Conservation (phyloP, 371 early-diverging fungal species). For the Mucor mucedo region DNA sequence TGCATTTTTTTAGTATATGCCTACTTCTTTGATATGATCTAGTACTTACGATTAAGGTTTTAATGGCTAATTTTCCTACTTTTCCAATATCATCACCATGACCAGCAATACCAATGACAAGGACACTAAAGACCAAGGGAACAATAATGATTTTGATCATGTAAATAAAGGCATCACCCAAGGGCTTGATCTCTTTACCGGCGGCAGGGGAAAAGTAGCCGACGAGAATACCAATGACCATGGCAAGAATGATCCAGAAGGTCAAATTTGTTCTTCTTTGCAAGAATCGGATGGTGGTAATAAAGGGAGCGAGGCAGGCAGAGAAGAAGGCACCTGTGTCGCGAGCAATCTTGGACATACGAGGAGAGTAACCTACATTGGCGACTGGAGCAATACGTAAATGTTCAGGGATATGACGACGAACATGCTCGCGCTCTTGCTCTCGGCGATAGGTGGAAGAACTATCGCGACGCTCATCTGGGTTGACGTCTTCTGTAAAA, state of each 20-base stretch:
- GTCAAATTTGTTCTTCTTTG: conserved; percentile 55
- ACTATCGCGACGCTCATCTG: not conserved
- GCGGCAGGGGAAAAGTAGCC: conserved; percentile 63
- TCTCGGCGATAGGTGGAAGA: conserved; percentile 5
- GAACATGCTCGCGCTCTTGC: conserved; percentile 1
- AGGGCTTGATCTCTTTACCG: conserved; percentile 48
- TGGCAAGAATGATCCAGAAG: conserved; percentile 64
- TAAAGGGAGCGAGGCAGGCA: not conserved
- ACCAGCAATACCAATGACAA: conserved; percentile 73
- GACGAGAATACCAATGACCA: conserved; percentile 67
- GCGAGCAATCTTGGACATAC: not conserved
- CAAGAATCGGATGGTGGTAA: conserved; percentile 10
- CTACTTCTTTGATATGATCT: not conserved
- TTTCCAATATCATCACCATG: conserved; percentile 74
- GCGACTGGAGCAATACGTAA: conserved; percentile 12
- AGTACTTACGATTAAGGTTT: conserved; percentile 58
- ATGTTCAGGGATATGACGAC: conserved; percentile 27
- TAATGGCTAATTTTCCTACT: conserved; percentile 72
- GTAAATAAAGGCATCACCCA: conserved; percentile 66
- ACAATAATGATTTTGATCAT: conserved; percentile 74
- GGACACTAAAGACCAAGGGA: conserved; percentile 67
- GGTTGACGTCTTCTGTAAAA: conserved; percentile 19
- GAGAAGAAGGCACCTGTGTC: not conserved
- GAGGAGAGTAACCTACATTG: conserved; percentile 9
- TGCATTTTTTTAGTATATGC: too few species aligned